Evolutionary conservation across 805 yeast genomes (phyloP), one percentile per base, ranked within the genome.

Genomic region (Hanseniaspora hatyaiensis): DNA sequence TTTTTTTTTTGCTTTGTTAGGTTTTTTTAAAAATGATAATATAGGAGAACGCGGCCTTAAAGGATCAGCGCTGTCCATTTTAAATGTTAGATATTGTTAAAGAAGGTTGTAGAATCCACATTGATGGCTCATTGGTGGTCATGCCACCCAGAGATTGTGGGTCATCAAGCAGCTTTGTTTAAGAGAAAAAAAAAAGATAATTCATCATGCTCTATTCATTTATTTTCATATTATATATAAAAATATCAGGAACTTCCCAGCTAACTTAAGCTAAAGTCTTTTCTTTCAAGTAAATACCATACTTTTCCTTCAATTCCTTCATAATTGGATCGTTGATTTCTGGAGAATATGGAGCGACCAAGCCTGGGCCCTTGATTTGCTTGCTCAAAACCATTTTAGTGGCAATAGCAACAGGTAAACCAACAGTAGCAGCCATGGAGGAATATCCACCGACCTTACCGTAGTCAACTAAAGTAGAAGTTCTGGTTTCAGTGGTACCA

Each of bases 381-480:
- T 96, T 96, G 56, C 82, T 77, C 59, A 92, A 74, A 53, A 92
- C 82, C 67, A 83, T 81, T 69, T 78, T 77, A 51, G 82, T 73
- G 26, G 97, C 98, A 64, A 92, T 94, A 48, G 96, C 96, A 70
- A 95, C 89, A 56, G 98, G 98, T 54, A 87, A 89, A 72, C 98
- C 98, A 49, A 92, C 98, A 54, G 85, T 77, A 65, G 89, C 88
- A 56, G 98, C 98, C 98, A 92, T 92, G 30, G 97, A 88, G 34
- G 95, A 82, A 79, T 89, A 92, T 48, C 92, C 89, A 52, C 88
- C 86, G 48, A 73, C 71, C 52, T 75, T 70, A 71, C 98, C 98
- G 67, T 84, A 85, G 67, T 87, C 95, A 31, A 88, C 89, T 62
- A 92, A 72, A 51, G 98, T 92, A 18, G 96, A 83, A 50, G 97